Evolutionary conservation across 345 rosid species (phyloP).

Genomic region (Eucalyptus coolabah): DNA sequence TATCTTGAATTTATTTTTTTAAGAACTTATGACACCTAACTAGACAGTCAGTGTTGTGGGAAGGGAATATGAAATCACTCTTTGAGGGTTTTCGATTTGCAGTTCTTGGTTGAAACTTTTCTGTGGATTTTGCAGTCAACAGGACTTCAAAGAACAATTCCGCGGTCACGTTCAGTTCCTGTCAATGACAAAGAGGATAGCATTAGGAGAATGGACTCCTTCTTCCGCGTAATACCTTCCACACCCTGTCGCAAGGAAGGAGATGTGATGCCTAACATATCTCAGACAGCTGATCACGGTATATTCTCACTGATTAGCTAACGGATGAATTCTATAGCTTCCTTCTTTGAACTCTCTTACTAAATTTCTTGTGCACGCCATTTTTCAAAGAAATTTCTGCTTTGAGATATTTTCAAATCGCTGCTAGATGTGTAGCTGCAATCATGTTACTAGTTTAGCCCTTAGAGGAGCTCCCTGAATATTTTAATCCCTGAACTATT

Average conservation of each 20-base stretch:
- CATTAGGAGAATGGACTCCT: constrained; percentile 66
- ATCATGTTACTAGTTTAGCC: not conserved
- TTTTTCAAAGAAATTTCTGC: not conserved
- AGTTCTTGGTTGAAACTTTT: not conserved
- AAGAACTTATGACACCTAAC: not conserved
- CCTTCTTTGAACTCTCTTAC: not conserved
- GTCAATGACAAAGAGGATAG: constrained; percentile 43
- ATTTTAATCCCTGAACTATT: not conserved
- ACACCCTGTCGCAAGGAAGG: constrained; percentile 71
- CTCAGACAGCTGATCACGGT: constrained; percentile 6
- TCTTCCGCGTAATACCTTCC: constrained; percentile 75
- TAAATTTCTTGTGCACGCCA: not conserved
- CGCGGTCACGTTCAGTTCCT: constrained; percentile 85
- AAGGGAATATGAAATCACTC: not conserved
- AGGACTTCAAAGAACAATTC: constrained; percentile 30
- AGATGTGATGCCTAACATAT: constrained; percentile 16
- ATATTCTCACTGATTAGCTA: not conserved
- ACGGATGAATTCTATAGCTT: not conserved
- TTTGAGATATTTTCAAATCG: not conserved
- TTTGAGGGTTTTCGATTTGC: not conserved
- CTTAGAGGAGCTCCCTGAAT: not conserved
- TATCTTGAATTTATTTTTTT: not conserved
- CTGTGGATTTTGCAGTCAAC: constrained; percentile 26
- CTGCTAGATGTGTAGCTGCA: not conserved
- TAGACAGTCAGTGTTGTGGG: not conserved